Evolutionary conservation across 2,329 filamentous ascomycete species (phyloP), one percentile per base, ranked within the genome.

Genomic region (Sclerotinia trifoliorum): DNA sequence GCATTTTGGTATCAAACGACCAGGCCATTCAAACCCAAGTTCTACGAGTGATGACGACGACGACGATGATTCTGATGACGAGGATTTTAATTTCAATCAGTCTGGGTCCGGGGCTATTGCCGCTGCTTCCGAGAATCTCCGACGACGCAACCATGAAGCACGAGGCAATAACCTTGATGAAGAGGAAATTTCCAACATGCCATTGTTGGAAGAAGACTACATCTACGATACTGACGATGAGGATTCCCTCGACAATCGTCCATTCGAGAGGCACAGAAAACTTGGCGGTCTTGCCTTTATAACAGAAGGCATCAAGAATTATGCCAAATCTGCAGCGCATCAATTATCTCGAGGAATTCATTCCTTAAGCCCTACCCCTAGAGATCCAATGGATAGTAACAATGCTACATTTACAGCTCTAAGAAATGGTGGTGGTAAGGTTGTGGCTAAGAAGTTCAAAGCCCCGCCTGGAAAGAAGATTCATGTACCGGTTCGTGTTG

Each of bases 161-260:
- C 68, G 72, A 48, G 80, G 78, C 65, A 84, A 82, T 74, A 73
- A 78, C 13, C 78, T 90, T 13, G 94, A 98, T 77, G 94, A 98
- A 80, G 93, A 93, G 73, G 93, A 95, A 72, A 90, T 94, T 32
- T 85, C 85, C 2, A 87, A 85, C 26, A 87, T 11, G 79, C 81
- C 2, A 80, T 82, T 77, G 7, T 65, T 62, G 26, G 84, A 88
- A 65, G 89, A 93, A 32, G 91, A 93, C 72, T 96, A 91, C 74
- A 82, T 97, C 19, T 99, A 99, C 79, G 95, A 99, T 76, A 97
- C 93, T 0, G 90, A 93, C 60, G 90, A 94, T 63, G 92, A 96
- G 69, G 90, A 96, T 70, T 90, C 91, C 4, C 88, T 93, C 65
- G 88, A 90, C 67, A 85, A 88, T 48, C 90, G 93, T 68, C 86